A percentile compares a stretch with the other conserved stretches of the same genome.
These are phyloP conservation scores for Chalciporus pseudorubinellus DNA, from an alignment of 768 basidiomycete genomes.

Conservation along the genomic window DNA sequence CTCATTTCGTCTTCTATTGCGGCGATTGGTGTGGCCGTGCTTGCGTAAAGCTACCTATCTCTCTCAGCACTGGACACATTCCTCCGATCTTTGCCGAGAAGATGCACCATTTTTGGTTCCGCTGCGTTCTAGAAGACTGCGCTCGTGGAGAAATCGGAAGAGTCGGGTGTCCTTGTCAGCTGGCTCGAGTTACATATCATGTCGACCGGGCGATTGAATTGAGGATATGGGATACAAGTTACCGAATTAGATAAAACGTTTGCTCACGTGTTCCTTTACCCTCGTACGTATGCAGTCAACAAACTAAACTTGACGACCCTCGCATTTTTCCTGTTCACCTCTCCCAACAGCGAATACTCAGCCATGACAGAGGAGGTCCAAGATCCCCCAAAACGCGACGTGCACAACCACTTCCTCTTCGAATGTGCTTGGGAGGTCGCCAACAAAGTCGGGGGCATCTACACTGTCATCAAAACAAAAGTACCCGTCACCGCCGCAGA, in stretches of 20 bases:
- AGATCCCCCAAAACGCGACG: slow-evolving; percentile 54
- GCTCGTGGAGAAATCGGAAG: neutral
- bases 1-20: slow-evolving; percentile 42
- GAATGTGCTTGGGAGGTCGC: slow-evolving; percentile 98
- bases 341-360: slow-evolving; percentile 1
- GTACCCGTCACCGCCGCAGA: slow-evolving; percentile 97
- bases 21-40: slow-evolving; percentile 33
- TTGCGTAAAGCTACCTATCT: slow-evolving; percentile 28
- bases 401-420: slow-evolving; percentile 79
- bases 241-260: slow-evolving; percentile 20
- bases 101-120: too few species aligned
- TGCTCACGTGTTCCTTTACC: slow-evolving; percentile 18
- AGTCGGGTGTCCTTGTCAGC: neutral
- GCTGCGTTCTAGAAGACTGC: neutral
- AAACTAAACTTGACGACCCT: slow-evolving; percentile 1
- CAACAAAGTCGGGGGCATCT: slow-evolving; percentile 98
- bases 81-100: neutral
- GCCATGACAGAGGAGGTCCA: slow-evolving; percentile 20
- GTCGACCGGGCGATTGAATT: neutral
- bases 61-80: neutral
- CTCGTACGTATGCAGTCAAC: slow-evolving; percentile 9
- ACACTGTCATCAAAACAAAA: slow-evolving; percentile 99
- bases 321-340: neutral
- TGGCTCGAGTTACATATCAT: neutral
- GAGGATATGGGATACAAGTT: slow-evolving; percentile 11